Conservation (phyloP, 495 filamentous ascomycete species). For the Podospora comata region DNA sequence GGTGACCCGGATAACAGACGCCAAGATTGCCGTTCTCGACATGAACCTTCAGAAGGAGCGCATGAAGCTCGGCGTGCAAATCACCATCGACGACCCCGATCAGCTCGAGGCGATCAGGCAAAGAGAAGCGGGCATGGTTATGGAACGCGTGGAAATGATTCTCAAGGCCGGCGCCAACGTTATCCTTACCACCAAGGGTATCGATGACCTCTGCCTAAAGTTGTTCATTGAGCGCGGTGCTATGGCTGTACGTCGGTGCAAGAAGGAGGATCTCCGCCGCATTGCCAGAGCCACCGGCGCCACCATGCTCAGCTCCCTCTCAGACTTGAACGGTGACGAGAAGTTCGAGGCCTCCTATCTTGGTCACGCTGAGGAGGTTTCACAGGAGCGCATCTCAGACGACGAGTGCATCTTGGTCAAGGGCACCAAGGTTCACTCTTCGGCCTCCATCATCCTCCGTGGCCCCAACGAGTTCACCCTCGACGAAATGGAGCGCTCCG, state of each 20-base stretch:
- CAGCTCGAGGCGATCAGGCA: conserved; percentile 96
- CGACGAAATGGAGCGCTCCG: conserved; percentile 98
- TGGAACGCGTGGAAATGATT: conserved; percentile 95
- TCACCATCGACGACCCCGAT: conserved; percentile 94
- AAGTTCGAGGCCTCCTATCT: conserved; percentile 87
- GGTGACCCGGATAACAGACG: conserved; percentile 87
- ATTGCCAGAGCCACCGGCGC: conserved; percentile 97
- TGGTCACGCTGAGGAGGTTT: conserved; percentile 89
- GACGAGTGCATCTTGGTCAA: conserved; percentile 98
- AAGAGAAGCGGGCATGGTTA: conserved; percentile 85
- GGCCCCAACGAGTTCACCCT: conserved; percentile 95
- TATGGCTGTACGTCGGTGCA: conserved; percentile 94
- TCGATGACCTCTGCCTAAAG: conserved; percentile 94
- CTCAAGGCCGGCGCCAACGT: conserved; percentile 97
- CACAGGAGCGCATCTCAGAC: conserved; percentile 95
- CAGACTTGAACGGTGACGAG: conserved; percentile 96
- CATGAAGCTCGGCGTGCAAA: conserved; percentile 98
- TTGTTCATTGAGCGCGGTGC: conserved; percentile 90
- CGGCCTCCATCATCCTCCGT: conserved; percentile 93
- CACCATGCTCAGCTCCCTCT: conserved; percentile 85
- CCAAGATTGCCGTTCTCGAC: conserved; percentile 94
- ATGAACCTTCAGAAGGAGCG: conserved; percentile 98
- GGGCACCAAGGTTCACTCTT: conserved; percentile 88
- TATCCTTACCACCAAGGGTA: conserved; percentile 94
- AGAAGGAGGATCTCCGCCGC: conserved; percentile 95